Conservation (phyloP, 768 basidiomycete species). For the Leccinum variicolor region DNA sequence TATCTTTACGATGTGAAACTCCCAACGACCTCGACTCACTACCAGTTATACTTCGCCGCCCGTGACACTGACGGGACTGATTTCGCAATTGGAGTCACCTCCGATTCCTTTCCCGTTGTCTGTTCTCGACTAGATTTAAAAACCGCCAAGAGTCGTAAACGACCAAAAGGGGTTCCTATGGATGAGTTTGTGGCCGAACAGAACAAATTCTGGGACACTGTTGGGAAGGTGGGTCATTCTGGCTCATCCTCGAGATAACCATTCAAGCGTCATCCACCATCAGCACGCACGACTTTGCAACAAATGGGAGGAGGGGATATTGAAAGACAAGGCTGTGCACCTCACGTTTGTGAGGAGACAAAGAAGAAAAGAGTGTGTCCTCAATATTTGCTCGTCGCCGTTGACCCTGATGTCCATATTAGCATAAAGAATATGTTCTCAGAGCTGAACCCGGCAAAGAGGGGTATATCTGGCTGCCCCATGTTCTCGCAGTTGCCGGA, state of each 20-base stretch:
- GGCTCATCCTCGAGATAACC: neutral
- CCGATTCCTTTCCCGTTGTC: rapidly evolving
- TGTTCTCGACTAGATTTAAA: neutral
- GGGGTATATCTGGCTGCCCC: too few species aligned
- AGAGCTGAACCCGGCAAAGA: neutral
- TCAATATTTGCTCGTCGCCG: neutral
- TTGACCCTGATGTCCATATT: neutral
- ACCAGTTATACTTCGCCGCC: neutral
- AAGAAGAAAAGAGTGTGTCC: constrained; percentile 4
- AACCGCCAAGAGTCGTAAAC: neutral
- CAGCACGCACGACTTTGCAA: constrained; percentile 6
- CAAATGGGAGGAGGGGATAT: too few species aligned
- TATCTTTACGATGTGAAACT: neutral
- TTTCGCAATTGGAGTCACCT: neutral
- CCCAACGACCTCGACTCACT: neutral
- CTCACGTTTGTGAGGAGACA: constrained; percentile 1
- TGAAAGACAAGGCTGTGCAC: neutral
- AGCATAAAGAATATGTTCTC: constrained; percentile 2
- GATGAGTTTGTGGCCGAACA: neutral
- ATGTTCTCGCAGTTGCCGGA: constrained; percentile 1
- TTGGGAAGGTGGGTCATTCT: constrained; percentile 2
- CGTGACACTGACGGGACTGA: neutral
- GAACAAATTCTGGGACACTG: neutral
- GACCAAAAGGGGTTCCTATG: neutral
- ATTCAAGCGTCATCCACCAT: neutral